Percentiles rank a stretch among this genome's conserved stretches.
Evolutionary conservation across 2,329 filamentous ascomycete genomes (phyloP).

Genomic region (Diaporthe helianthi): DNA sequence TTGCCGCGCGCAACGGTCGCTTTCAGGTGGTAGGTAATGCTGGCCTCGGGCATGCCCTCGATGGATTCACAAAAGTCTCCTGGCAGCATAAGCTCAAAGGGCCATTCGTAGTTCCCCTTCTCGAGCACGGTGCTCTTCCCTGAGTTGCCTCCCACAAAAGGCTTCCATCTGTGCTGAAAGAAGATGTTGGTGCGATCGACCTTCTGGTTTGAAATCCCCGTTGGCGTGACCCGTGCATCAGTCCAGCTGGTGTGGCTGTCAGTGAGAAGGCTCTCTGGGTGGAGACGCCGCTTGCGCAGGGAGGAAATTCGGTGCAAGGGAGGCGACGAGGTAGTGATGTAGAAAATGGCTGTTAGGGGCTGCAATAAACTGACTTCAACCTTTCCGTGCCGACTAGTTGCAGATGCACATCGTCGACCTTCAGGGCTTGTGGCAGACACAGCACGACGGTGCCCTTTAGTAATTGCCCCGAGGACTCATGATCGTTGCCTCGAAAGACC

Average conservation of each 20-base stretch:
- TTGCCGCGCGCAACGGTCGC: conserved; percentile 88
- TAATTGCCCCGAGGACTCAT: conserved; percentile 78
- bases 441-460: conserved; percentile 77
- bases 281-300: background rate
- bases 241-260: conserved; percentile 52
- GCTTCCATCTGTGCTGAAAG: conserved; percentile 72
- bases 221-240: conserved; percentile 60
- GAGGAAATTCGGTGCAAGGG: background rate
- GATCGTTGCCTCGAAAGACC: conserved; percentile 76
- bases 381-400: conserved; percentile 74
- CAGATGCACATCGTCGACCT: conserved; percentile 76
- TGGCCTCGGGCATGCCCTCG: conserved; percentile 85
- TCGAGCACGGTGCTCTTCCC: conserved; percentile 66
- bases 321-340: background rate
- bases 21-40: conserved; percentile 89
- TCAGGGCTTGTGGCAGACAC: conserved; percentile 72
- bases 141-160: conserved; percentile 66
- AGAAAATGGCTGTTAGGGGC: background rate
- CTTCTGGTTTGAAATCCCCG: conserved; percentile 64
- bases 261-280: conserved; percentile 27
- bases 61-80: conserved; percentile 83
- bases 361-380: conserved; percentile 63
- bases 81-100: conserved; percentile 77
- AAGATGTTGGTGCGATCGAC: conserved; percentile 66
- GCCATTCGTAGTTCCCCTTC: conserved; percentile 84